phyloP scores from a whole-genome alignment of 305 asterid genomes.

The Fraxinus xanthoxyloides region DNA sequence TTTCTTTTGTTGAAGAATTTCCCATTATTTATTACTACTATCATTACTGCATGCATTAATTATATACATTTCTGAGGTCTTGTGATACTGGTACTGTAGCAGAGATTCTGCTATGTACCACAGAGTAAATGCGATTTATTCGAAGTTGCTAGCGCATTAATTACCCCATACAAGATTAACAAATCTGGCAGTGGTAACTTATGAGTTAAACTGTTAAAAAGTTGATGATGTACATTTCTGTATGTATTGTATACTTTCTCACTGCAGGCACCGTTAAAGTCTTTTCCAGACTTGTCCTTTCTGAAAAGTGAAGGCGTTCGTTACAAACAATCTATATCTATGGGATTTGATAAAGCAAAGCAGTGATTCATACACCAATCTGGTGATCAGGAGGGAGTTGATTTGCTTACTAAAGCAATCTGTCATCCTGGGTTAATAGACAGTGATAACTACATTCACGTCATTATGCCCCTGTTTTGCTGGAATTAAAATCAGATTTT shows the following conservation, averaged over 20 bases:
- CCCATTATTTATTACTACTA: background rate
- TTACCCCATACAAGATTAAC: background rate
- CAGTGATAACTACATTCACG: too few species aligned
- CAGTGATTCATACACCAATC: too few species aligned
- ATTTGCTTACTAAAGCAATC: too few species aligned
- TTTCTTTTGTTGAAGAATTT: constrained; percentile 15
- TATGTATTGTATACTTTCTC: background rate
- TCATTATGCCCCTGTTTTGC: too few species aligned
- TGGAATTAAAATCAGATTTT: too few species aligned
- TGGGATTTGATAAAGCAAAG: too few species aligned
- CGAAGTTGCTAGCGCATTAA: background rate
- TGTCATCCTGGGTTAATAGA: too few species aligned
- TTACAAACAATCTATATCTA: too few species aligned
- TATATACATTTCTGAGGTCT: constrained; percentile 22
- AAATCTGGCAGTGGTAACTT: background rate
- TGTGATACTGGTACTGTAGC: constrained; percentile 18
- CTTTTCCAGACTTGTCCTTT: constrained; percentile 28
- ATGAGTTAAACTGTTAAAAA: background rate
- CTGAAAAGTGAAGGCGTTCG: background rate
- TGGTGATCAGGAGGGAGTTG: too few species aligned
- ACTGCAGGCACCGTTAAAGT: constrained; percentile 18
- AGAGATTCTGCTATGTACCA: constrained; percentile 31
- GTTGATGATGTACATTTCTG: background rate
- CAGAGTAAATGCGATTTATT: constrained; percentile 11
- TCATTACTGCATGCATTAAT: constrained; percentile 18